phyloP scores from a whole-genome alignment of 2,329 filamentous ascomycete species.

The Huntiella bhutanensis region DNA sequence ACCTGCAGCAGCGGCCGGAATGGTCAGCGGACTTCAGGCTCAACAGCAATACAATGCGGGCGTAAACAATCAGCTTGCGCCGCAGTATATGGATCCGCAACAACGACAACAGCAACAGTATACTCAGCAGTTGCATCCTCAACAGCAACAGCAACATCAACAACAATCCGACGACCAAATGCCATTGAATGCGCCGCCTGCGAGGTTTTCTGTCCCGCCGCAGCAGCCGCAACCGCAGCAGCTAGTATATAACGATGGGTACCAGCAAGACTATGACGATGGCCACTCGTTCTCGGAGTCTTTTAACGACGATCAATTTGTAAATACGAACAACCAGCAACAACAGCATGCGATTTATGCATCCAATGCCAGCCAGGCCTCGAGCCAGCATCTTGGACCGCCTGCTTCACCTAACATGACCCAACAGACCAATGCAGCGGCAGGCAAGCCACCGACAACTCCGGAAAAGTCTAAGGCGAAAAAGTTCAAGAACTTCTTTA shows the following conservation, averaged over 20 bases:
- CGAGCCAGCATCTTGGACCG: background rate
- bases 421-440: background rate
- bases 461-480: constrained; percentile 8
- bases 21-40: constrained; percentile 11
- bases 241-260: background rate
- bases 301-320: too few relatives aligned
- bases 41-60: constrained; percentile 12
- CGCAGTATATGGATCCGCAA: background rate
- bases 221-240: constrained; percentile 13
- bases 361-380: background rate
- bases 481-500: constrained; percentile 7
- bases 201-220: constrained; percentile 15
- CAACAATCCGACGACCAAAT: constrained; percentile 12
- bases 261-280: background rate
- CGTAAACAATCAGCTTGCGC: background rate
- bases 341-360: background rate
- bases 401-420: background rate
- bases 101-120: constrained; percentile 14
- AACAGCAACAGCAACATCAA: constrained; percentile 14
- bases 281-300: too few relatives aligned
- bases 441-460: background rate
- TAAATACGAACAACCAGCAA: background rate
- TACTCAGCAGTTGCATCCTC: constrained; percentile 14
- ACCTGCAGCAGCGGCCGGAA: constrained; percentile 9
- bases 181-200: constrained; percentile 15